Conservation (phyloP, 192 early-diverging fungal genomes). For the Coemansia javaensis region DNA sequence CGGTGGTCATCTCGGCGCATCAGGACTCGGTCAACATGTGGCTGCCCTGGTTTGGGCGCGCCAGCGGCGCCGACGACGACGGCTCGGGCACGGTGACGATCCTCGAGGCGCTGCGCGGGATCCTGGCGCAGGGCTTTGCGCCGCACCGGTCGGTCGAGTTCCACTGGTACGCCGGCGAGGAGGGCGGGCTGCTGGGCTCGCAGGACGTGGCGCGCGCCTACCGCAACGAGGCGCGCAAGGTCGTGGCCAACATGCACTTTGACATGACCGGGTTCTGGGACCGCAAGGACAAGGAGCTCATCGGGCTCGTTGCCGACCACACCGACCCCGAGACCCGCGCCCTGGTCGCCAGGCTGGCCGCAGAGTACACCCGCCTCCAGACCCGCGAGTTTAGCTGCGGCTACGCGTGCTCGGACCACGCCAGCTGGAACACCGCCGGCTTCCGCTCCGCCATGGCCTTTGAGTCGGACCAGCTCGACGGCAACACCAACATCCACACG, state of each 20-base stretch:
- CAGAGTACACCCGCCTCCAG: slow-evolving; percentile 63
- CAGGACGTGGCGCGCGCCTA: slow-evolving; percentile 77
- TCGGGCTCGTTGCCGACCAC: slow-evolving; percentile 82
- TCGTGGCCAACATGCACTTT: slow-evolving; percentile 78
- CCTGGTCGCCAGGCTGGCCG: slow-evolving; percentile 56
- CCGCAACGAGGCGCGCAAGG: slow-evolving; percentile 51
- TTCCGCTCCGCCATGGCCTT: slow-evolving; percentile 81
- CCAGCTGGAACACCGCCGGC: slow-evolving; percentile 84
- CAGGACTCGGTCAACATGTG: slow-evolving; percentile 86
- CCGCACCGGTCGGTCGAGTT: slow-evolving; percentile 85
- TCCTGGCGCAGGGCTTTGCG: slow-evolving; percentile 63
- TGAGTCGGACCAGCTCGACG: slow-evolving; percentile 65
- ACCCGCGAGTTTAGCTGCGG: slow-evolving; percentile 77
- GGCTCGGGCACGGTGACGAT: slow-evolving; percentile 90
- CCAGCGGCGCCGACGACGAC: slow-evolving; percentile 84
- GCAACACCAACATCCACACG: slow-evolving; percentile 83
- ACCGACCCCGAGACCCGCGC: slow-evolving; percentile 59
- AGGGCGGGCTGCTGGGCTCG: slow-evolving; percentile 84
- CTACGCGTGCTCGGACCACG: slow-evolving; percentile 87
- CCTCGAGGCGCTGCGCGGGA: slow-evolving; percentile 75
- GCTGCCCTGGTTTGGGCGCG: slow-evolving; percentile 69
- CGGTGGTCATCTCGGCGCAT: slow-evolving; percentile 84
- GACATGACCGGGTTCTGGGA: slow-evolving; percentile 92
- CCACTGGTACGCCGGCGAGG: slow-evolving; percentile 93
- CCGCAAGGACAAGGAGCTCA: slow-evolving; percentile 54